A percentile compares a stretch with the other conserved stretches of the same genome.
phyloP scores from a whole-genome alignment of 2,329 filamentous ascomycete species.

The Pseudodiploospora longispora region DNA sequence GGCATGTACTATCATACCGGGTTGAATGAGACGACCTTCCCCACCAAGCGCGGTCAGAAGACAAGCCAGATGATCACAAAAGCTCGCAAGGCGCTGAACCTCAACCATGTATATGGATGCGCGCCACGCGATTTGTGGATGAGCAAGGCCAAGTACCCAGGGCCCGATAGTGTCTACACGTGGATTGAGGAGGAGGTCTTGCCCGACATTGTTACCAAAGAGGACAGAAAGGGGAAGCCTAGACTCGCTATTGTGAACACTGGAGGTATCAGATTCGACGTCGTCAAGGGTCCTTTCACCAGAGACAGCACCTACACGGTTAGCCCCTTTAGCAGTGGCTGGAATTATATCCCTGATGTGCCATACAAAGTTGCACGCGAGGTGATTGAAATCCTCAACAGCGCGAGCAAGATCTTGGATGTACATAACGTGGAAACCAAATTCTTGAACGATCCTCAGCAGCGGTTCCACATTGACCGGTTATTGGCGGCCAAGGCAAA shows the following conservation, averaged over 20 bases:
- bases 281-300: slow-evolving; percentile 88
- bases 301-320: slow-evolving; percentile 78
- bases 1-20: slow-evolving; percentile 76
- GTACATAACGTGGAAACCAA: slow-evolving; percentile 28
- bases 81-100: slow-evolving; percentile 60
- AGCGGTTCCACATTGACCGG: slow-evolving; percentile 19
- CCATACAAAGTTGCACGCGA: slow-evolving; percentile 67
- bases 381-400: slow-evolving; percentile 54
- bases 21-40: slow-evolving; percentile 63
- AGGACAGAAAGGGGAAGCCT: slow-evolving; percentile 50
- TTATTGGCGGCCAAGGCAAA: slow-evolving; percentile 4
- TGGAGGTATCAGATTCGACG: slow-evolving; percentile 87
- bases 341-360: slow-evolving; percentile 71
- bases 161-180: slow-evolving; percentile 67
- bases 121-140: slow-evolving; percentile 77
- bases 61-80: slow-evolving; percentile 61
- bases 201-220: slow-evolving; percentile 54
- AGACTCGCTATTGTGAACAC: slow-evolving; percentile 77
- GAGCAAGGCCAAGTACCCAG: slow-evolving; percentile 65
- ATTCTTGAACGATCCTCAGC: slow-evolving; percentile 43
- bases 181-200: slow-evolving; percentile 73
- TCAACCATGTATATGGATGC: slow-evolving; percentile 75
- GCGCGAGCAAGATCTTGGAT: slow-evolving; percentile 40
- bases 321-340: slow-evolving; percentile 76
- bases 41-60: slow-evolving; percentile 64